A percentile compares a stretch with the other conserved stretches of the same genome.
These are phyloP conservation scores for Logfia minima DNA, from an alignment of 129 eudicot genomes.

Conservation along the genomic window DNA sequence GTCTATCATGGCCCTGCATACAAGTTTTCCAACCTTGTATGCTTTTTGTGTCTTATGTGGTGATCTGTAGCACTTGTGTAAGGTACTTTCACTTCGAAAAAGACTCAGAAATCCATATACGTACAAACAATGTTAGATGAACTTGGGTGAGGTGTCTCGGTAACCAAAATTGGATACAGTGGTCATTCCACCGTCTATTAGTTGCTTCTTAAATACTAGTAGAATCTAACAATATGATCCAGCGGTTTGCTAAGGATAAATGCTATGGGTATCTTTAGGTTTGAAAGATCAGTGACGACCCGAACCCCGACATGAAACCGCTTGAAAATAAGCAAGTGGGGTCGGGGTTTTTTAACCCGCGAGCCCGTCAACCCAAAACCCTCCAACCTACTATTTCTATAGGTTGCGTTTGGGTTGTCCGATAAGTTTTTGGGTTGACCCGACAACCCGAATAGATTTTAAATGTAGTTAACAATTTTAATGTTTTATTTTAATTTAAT, in stretches of 20 bases:
- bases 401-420: no score
- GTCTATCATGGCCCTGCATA: not conserved
- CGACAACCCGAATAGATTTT: no score
- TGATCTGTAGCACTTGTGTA: no score
- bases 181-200: not conserved
- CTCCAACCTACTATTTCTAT: no score
- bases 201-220: not conserved
- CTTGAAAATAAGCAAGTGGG: no score
- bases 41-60: not conserved
- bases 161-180: not conserved
- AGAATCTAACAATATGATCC: not conserved
- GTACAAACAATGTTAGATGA: not conserved
- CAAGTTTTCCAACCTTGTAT: not conserved
- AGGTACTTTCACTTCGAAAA: not conserved
- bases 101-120: not conserved
- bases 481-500: no score
- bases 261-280: not conserved
- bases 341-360: no score
- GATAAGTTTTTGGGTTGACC: no score
- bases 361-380: no score
- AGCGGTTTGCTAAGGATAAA: not conserved
- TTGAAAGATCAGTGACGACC: not conserved
- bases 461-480: no score
- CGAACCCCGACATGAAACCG: no score
- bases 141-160: not conserved